phyloP scores from a whole-genome alignment of 176 grass and related monocot species.

The Phyllostachys edulis region DNA sequence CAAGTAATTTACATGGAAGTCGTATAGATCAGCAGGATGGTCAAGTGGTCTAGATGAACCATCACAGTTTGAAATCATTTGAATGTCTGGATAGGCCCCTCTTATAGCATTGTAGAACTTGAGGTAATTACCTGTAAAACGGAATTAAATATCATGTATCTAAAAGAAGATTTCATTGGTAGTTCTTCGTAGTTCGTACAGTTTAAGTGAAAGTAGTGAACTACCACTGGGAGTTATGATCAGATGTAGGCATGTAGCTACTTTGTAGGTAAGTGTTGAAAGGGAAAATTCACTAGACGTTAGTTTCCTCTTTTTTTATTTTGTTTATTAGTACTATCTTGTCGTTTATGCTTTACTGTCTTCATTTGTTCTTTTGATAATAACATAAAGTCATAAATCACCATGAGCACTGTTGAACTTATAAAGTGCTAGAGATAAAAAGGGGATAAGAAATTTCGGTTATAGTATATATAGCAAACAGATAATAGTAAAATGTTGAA shows the following conservation, averaged over 20 bases:
- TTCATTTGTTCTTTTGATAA: neutral
- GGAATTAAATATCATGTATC: conserved; percentile 11
- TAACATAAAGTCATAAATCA: conserved; percentile 1
- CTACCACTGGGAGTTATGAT: neutral
- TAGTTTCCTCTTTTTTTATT: neutral
- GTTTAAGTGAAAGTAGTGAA: neutral
- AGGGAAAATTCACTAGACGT: neutral
- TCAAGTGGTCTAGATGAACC: conserved; percentile 54
- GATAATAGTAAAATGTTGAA: neutral
- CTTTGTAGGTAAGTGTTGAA: neutral
- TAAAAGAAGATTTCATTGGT: neutral
- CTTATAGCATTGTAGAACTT: conserved; percentile 74
- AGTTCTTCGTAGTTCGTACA: neutral
- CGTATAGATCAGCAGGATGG: conserved; percentile 83
- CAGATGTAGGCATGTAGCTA: neutral
- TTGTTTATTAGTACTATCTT: neutral
- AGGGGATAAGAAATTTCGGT: neutral
- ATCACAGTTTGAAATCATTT: conserved; percentile 83
- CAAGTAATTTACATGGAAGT: conserved; percentile 63
- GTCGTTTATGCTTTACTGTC: neutral
- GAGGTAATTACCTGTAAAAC: conserved; percentile 60
- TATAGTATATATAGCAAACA: neutral
- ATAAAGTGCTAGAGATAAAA: neutral
- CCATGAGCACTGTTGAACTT: neutral
- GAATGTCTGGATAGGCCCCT: conserved; percentile 69